Evolutionary conservation across 2,329 filamentous ascomycete genomes (phyloP), one percentile per base, ranked within the genome.

Genomic region (Ophiosphaerella herpotricha): DNA sequence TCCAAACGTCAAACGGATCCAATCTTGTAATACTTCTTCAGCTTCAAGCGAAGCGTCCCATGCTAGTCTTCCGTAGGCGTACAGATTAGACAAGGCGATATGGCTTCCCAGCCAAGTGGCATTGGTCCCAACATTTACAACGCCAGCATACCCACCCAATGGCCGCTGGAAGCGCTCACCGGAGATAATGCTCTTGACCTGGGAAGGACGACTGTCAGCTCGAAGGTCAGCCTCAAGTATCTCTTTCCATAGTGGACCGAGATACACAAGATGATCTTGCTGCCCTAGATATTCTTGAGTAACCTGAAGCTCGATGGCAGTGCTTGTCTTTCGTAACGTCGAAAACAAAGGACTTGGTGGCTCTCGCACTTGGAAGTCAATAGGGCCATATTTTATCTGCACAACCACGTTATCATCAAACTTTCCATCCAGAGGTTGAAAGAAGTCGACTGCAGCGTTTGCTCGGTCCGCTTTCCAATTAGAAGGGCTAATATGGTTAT

Each of bases 351-450:
- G 86, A 4, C 83, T 87, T 1, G 79, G 72, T 1, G 87, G 83
- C 66, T 89, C 87, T 32, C 87, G 81, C 9, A 89, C 84, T 61
- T 89, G 87, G 68, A 90, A 89, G 63, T 90, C 87, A 51, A 89
- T 89, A 0, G 87, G 86, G 0, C 87, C 87, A 54, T 86, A 88
- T 69, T 90, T 90, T 70, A 90, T 85, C 64, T 90, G 87, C 2
- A 90, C 78, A 0, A 90, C 78, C 0, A 89, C 86, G 39, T 90
- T 90, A 39, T 86, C 83, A 18, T 86, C 83, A 48, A 90, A 90
- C 51, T 85, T 68, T 5, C 78, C 81, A 60, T 90, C 87, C 0
- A 89, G 77, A 0, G 78, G 76, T 13, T 82, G 75, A 67, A 90
- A 89, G 69, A 82, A 88, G 1, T 89, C 77, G 0, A 88, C 84